Base-by-base conservation (phyloP, 805 yeast genomes). In the Spathaspora arborariae region DNA sequence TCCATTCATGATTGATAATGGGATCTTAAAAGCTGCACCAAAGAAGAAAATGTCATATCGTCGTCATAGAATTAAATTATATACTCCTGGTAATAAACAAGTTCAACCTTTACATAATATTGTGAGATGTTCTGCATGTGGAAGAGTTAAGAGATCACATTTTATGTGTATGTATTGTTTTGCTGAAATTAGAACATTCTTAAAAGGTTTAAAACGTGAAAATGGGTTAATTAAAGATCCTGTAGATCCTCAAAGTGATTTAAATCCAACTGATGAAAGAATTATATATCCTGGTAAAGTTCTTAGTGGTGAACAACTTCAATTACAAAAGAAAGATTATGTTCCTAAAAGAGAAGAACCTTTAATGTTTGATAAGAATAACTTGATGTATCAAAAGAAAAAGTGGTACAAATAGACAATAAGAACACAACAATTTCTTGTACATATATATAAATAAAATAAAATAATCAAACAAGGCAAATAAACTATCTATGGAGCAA, bases 111-210 rank as follows among this genome's bases (percentile, higher is more conserved):
- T 87, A 53, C 79, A 82, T 46, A 84, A 88, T 61, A 72, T 94
- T 58, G 88, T 85, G 51, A 80, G 96, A 63, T 92, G 99, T 63
- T 97, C 98, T 2, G 85, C 96, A 0, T 92, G 99, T 70, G 99
- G 99, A 39, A 85, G 87, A 51, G 85, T 81, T 56, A 94, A 92
- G 69, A 78, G 97, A 60, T 82, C 94, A 1, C 96, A 94, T 65
- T 82, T 90, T 47, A 74, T 92, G 57, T 92, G 99, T 68, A 88
- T 89, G 95, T 80, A 86, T 59, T 92, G 99, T 70, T 91, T 88
- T 48, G 80, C 78, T 26, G 90, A 90, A 62, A 85, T 94, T 59
- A 84, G 81, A 63, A 72, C 78, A 47, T 73, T 85, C 39, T 88
- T 96, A 88, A 84, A 80, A 55, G 68, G 66, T 33, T 72, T 74